Evolutionary conservation across 257 asterid genomes (phyloP).

Genomic region (Petunia axillaris): DNA sequence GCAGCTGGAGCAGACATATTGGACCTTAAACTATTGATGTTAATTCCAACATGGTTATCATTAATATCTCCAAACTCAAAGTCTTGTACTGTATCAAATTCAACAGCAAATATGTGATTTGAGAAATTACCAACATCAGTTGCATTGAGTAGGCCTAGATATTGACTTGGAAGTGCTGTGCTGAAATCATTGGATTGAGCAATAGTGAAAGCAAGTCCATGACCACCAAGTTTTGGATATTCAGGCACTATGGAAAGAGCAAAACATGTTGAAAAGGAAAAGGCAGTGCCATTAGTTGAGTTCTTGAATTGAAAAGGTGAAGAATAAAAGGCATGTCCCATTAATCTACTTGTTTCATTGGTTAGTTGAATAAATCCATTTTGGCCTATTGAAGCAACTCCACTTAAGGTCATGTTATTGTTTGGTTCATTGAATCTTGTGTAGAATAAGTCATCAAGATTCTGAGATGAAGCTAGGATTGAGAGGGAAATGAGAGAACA

Average conservation of each 20-base stretch:
- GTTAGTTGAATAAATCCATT: constrained; percentile 56
- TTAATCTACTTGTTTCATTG: constrained; percentile 45
- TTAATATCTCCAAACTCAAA: constrained; percentile 62
- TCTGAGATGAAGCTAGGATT: constrained; percentile 7
- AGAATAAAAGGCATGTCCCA: constrained; percentile 64
- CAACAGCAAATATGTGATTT: constrained; percentile 68
- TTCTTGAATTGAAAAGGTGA: constrained; percentile 57
- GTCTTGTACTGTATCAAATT: constrained; percentile 74
- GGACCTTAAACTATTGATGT: constrained; percentile 57
- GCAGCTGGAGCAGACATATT: constrained; percentile 51
- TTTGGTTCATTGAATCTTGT: constrained; percentile 26
- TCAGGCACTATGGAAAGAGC: constrained; percentile 62
- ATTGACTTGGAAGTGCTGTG: constrained; percentile 62
- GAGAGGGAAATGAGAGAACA: background rate
- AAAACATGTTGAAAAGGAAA: constrained; percentile 68
- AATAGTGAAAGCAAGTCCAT: constrained; percentile 68
- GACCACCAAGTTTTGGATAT: constrained; percentile 70
- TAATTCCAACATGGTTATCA: constrained; percentile 63
- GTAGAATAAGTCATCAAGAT: constrained; percentile 21
- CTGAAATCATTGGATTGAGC: constrained; percentile 41
- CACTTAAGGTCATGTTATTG: constrained; percentile 38
- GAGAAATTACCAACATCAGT: constrained; percentile 50
- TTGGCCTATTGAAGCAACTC: constrained; percentile 36
- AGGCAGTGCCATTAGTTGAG: constrained; percentile 40
- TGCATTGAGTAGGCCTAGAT: constrained; percentile 64